phyloP scores from a whole-genome alignment of 2,329 filamentous ascomycete genomes.

The Phialophora expanda region DNA sequence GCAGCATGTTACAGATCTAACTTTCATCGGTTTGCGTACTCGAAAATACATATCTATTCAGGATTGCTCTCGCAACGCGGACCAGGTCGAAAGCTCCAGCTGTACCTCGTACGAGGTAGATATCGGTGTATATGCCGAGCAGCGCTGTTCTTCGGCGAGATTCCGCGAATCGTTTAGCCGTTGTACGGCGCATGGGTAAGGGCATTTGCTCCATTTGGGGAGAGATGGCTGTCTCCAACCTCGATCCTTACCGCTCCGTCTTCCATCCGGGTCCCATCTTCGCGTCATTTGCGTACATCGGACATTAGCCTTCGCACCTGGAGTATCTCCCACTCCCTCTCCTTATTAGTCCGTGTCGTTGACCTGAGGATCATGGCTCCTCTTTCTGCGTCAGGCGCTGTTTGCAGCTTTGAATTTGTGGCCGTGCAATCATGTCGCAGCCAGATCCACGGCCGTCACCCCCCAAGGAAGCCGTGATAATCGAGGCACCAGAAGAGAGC shows the following conservation, averaged over 20 bases:
- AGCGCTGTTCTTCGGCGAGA: constrained; percentile 13
- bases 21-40: background rate
- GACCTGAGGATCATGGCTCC: constrained; percentile 15
- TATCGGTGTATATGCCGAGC: constrained; percentile 17
- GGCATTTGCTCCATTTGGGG: background rate
- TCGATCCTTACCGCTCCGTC: constrained; percentile 7
- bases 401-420: constrained; percentile 5
- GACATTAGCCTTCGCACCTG: constrained; percentile 20
- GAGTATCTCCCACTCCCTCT: constrained; percentile 12
- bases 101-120: background rate
- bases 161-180: constrained; percentile 23
- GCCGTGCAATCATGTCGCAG: constrained; percentile 26
- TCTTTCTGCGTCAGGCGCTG: constrained; percentile 5
- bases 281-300: constrained; percentile 30
- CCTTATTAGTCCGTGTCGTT: constrained; percentile 11
- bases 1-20: background rate
- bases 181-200: background rate
- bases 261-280: constrained; percentile 13
- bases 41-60: background rate
- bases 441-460: constrained; percentile 3
- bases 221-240: background rate
- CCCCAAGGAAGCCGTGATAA: constrained; percentile 3
- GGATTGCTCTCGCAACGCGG: background rate
- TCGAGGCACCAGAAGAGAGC: constrained; percentile 4
- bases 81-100: background rate